Evolutionary conservation across 495 filamentous ascomycete species (phyloP), one percentile per base, ranked within the genome.

Genomic region (Lasiosphaeria ovina): DNA sequence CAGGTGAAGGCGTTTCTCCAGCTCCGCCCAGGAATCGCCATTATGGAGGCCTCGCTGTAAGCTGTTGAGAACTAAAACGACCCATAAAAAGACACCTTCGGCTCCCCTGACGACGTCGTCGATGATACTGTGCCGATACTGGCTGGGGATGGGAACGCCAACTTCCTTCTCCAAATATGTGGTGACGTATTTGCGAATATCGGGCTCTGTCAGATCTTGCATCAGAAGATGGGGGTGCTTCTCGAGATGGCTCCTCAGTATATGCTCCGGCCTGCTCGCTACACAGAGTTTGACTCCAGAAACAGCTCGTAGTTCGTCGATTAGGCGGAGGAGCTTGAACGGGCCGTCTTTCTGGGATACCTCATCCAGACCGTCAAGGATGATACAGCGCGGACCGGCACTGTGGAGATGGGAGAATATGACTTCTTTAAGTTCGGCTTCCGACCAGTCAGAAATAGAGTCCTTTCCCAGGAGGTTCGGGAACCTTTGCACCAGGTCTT

Each of bases 351-450:
- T 31, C 3, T 11, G 14, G 47, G 14, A 50, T 7, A 50, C 24
- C 16, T 50, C 47, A 17, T 50, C 47, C 47, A 50, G 16, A 11
- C 47, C 47, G 47, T 50, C 47, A 3, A 50, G 14, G 47, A 50
- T 2, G 14, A 50, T n/a, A n/a, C 47, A 50, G 24, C 24, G 47
- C 9, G 47, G 47, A n/a, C 14, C 24, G 16, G 47, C 24, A 16
- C 9, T n/a, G 9, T 16, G 7, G 47, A 50, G 38, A 17, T 31
- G 47, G 16, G 14, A n/a, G 16, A 50, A n/a, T n/a, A 50, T 11
- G 24, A 31, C 16, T 1, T 16, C 16, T 50, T 17, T n/a, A 17
- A 50, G 38, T n/a, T 50, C 47, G 14, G 14, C 24, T 8, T 7
- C 47, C 16, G 47, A 50, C 47, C 47, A 50, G 47, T 50, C 47